Conservation (phyloP, 2,329 filamentous ascomycete species). For the Colletotrichum plurivorum region DNA sequence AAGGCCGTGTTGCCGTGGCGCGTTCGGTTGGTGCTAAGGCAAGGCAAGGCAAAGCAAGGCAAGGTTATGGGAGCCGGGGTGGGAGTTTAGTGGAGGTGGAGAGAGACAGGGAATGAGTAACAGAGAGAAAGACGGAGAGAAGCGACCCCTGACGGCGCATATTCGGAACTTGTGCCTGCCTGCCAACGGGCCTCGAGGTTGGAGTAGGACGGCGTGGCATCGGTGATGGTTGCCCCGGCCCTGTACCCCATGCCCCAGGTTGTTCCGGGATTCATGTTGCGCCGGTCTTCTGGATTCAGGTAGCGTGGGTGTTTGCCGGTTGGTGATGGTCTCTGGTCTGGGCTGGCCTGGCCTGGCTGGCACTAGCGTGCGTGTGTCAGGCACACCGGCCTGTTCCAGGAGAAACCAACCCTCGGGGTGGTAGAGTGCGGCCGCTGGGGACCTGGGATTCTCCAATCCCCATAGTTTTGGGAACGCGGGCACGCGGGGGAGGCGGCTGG, state of each 20-base stretch:
- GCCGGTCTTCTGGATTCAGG: slow-evolving; percentile 4
- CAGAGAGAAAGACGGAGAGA: no score
- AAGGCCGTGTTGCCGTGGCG: slow-evolving; percentile 10
- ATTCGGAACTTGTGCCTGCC: background rate
- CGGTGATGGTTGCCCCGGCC: slow-evolving; percentile 37
- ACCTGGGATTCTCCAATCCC: slow-evolving; percentile 34
- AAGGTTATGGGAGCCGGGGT: background rate
- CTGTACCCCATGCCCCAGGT: slow-evolving; percentile 33
- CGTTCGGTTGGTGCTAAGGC: slow-evolving; percentile 23
- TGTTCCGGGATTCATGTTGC: slow-evolving; percentile 22
- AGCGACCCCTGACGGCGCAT: slow-evolving; percentile 20
- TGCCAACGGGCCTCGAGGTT: background rate
- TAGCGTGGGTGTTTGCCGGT: no score
- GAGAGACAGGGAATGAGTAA: background rate
- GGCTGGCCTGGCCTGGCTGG: background rate
- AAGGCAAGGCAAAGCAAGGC: background rate
- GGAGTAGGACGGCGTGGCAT: slow-evolving; percentile 19
- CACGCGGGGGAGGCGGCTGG: slow-evolving; percentile 35
- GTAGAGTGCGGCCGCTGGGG: background rate
- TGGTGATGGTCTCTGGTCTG: slow-evolving; percentile 4
- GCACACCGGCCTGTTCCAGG: background rate
- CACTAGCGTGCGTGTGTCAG: slow-evolving; percentile 6
- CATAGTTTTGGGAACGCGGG: slow-evolving; percentile 31
- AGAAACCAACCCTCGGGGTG: background rate
- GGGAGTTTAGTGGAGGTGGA: slow-evolving; percentile 24